Base-by-base conservation (phyloP, 345 rosid species). In the Eucalyptus globulus region DNA sequence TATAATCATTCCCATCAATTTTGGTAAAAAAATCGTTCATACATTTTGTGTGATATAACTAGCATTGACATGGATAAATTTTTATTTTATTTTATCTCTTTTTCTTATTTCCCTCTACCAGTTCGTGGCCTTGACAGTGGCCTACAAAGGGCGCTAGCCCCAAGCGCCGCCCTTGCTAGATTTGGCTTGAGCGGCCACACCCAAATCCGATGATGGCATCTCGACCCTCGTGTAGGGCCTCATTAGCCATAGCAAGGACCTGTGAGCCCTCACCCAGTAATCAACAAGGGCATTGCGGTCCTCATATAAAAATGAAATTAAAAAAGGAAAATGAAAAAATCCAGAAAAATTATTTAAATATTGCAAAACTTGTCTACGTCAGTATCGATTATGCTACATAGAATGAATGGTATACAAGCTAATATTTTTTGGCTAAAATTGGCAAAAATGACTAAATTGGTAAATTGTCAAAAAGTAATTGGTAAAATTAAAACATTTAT, bases 361-460 rank as follows among this genome's bases (percentile, higher is more conserved):
- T 56, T 27, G 16, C 9, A 60, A 60, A 60, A 27, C 4, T 12
- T 27, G 8, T 60, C 15, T 1, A 12, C 4, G 0, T 12, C 31
- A 12, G 0, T 4, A 11, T 3, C 2, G 1, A 24, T 24, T 22
- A 56, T 56, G 2, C 5, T 12, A 60, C 0, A 1, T 60, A 60
- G 0, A 10, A 60, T 27, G 0, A 1, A 3, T 27, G 14, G 3
- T 11, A 12, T 27, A 7, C 7, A 60, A 1, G 15, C 13, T 6
- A 60, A 27, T 0, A 27, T 26, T 60, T 60, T 60, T 27, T 60
- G 4, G 8, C 15, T 60, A 27, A 60, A 60, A 27, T 27, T 60
- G 2, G 0, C 0, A 15, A 0, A 0, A 29, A 62, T 62, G 14
- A n/a, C 2, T 65, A 1, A n/a, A 65, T 65, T n/a, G 11, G 0